Evolutionary conservation across 225 moss, liverwort and hornwort species (phyloP), one percentile per base, ranked within the genome.

Genomic region (Pseudoscleropodium purum): DNA sequence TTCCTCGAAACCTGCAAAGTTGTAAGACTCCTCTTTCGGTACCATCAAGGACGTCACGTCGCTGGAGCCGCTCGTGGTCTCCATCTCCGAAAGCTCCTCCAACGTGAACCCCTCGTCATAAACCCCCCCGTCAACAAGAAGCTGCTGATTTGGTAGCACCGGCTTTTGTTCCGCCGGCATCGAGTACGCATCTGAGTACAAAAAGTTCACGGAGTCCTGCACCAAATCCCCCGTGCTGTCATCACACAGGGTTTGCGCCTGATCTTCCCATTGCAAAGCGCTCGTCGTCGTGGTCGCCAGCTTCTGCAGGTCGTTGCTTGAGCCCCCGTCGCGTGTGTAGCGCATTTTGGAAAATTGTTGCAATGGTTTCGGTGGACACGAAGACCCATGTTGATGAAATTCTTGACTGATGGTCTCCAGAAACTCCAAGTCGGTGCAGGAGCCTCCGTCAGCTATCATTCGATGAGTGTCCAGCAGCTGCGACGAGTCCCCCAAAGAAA

Each of bases 11-110:
- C 88, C 66, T 3, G 90, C 84, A 54, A 91, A 93, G 56, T 91
- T 68, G 81, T 91, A 87, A 29, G 87, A 88, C 68, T 93, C 92
- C 37, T 89, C 84, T 39, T 92, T 93, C 7, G 92, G 89, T 61
- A 75, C 89, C 91, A 91, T 30, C 69, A 92, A 64, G 9, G 89
- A 79, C 8, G 93, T 84, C 25, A 84, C 92, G 63, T 80, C 91
- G 75, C 91, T 91, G 68, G 87, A 91, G n/a, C 81, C 92, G 52
- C 90, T 94, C 16, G 93, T 94, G 4, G 92, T 91, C 86, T 88
- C 90, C 93, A 94, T 93, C 78, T 93, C 93, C 37, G 89, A 91
- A 57, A 94, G 79, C 66, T 93, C 93, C 81, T 94, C 81, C 25
- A 92, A 41, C 19, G 94, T 92, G 67, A 94, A 94, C 24, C 88